A percentile compares a stretch with the other conserved stretches of the same genome.
Evolutionary conservation across 129 eudicot species (phyloP).

Genomic region (Lactuca sativa): DNA sequence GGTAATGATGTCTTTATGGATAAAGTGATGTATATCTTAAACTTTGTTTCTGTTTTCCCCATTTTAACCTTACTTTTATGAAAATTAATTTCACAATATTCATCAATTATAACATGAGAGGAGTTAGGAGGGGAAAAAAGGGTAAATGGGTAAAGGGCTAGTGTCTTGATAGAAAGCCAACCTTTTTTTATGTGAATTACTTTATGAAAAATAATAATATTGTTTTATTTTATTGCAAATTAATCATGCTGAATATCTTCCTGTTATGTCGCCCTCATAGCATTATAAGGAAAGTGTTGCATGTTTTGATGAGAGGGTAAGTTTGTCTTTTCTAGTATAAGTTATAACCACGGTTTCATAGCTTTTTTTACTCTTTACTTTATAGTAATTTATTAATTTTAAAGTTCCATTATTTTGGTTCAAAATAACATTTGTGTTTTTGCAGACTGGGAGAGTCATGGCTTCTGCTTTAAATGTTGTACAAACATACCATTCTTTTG

Average conservation of each 20-base stretch:
- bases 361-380: background rate
- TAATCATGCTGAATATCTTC: constrained; percentile 91
- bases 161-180: too few species aligned
- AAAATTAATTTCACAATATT: too few species aligned
- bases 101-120: too few species aligned
- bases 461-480: constrained; percentile 80
- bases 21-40: too few species aligned
- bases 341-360: background rate
- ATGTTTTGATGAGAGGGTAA: constrained; percentile 76
- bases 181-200: background rate
- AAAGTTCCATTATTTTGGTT: too few species aligned
- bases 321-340: constrained; percentile 26
- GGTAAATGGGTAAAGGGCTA: too few species aligned
- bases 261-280: constrained; percentile 62
- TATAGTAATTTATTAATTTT: too few species aligned
- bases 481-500: constrained; percentile 78
- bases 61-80: too few species aligned
- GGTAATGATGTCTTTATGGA: too few species aligned
- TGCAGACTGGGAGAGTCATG: constrained; percentile 75
- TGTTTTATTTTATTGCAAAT: constrained; percentile 10
- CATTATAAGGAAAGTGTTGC: constrained; percentile 67
- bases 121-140: too few species aligned
- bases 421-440: too few species aligned
- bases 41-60: too few species aligned
- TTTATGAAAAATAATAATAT: background rate